A percentile compares a stretch with the other conserved stretches of the same genome.
Conservation (phyloP, 306 rosid genomes). For the Casuarina equisetifolia region DNA sequence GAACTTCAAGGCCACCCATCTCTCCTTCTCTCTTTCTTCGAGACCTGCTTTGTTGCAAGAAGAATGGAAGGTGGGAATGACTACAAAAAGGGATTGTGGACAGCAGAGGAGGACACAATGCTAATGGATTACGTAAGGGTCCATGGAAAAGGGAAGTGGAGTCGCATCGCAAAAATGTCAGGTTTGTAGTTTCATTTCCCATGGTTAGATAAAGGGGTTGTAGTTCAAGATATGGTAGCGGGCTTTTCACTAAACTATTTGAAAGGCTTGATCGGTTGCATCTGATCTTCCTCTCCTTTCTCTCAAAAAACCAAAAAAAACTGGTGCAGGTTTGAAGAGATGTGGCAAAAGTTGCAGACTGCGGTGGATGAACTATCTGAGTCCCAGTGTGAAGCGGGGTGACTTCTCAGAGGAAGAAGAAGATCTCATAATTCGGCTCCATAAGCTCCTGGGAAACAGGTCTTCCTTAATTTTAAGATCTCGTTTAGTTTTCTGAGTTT, state of each 20-base stretch:
- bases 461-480: neutral
- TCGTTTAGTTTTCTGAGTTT: too few relatives aligned
- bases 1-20: neutral
- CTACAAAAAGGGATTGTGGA: constrained; percentile 57
- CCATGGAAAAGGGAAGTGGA: constrained; percentile 66
- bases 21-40: neutral
- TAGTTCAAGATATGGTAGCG: neutral
- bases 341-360: constrained; percentile 65
- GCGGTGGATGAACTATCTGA: constrained; percentile 63
- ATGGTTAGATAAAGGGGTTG: neutral
- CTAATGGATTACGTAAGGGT: constrained; percentile 39
- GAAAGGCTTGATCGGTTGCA: neutral
- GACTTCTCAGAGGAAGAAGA: constrained; percentile 59
- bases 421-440: constrained; percentile 64
- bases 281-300: too few relatives aligned
- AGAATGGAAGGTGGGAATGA: constrained; percentile 36
- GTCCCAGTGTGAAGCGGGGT: constrained; percentile 56
- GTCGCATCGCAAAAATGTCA: constrained; percentile 46
- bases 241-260: neutral
- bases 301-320: neutral
- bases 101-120: constrained; percentile 47
- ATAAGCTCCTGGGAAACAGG: constrained; percentile 65
- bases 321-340: constrained; percentile 51
- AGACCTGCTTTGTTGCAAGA: neutral
- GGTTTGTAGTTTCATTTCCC: constrained; percentile 20